phyloP scores from a whole-genome alignment of 2,329 filamentous ascomycete species.

The Fusarium sp. region DNA sequence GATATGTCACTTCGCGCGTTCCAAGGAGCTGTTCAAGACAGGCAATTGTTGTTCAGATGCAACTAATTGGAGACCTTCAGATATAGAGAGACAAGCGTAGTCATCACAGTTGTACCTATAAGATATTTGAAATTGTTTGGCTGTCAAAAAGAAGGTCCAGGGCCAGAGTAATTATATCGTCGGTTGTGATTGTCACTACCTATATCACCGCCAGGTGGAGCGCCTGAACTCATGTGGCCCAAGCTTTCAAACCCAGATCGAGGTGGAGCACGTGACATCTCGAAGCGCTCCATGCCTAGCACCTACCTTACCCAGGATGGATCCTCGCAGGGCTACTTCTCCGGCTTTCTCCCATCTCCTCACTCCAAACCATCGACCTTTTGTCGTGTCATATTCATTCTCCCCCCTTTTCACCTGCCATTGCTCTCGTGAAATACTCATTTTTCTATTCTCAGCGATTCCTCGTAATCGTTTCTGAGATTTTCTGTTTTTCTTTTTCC shows the following conservation, averaged over 20 bases:
- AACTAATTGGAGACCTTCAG: background rate
- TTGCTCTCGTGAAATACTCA: conserved; percentile 34
- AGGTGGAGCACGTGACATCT: conserved; percentile 22
- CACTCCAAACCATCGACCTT: conserved; percentile 32
- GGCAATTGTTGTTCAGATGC: background rate
- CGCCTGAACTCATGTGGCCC: background rate
- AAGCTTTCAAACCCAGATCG: conserved; percentile 11
- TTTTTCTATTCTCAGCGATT: conserved; percentile 34
- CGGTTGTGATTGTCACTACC: background rate
- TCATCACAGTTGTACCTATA: background rate
- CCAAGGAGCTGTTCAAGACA: background rate
- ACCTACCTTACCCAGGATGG: background rate
- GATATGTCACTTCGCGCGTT: background rate
- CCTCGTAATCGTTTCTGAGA: conserved; percentile 26
- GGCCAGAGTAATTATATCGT: background rate
- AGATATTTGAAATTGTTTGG: background rate
- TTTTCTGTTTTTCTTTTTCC: conserved; percentile 13
- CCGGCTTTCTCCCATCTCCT: conserved; percentile 40
- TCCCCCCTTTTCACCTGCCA: conserved; percentile 28
- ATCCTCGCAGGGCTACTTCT: conserved; percentile 37
- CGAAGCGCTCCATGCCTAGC: conserved; percentile 7
- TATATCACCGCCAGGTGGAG: background rate
- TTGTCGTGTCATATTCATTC: conserved; percentile 39
- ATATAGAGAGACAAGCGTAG: background rate
- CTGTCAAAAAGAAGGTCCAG: background rate